Percentiles rank a stretch among this genome's conserved stretches.
These are phyloP conservation scores for Hypoxylon sp. DNA, from an alignment of 2,329 filamentous ascomycete genomes.

Conservation along the genomic window DNA sequence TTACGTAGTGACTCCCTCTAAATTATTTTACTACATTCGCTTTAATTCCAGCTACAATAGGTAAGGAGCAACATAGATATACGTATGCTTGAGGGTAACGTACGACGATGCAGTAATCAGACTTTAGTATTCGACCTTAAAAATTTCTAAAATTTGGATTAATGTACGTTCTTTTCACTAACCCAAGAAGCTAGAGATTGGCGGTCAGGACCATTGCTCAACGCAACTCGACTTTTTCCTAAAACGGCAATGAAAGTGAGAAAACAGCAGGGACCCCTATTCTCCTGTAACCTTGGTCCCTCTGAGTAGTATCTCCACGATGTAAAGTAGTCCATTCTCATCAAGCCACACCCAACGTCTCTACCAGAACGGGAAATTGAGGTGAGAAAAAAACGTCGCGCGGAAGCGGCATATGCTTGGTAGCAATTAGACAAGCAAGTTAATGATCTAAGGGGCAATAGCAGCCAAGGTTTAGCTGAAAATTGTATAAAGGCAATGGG, in stretches of 20 bases:
- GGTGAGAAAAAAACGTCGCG: constrained; percentile 9
- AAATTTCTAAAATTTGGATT: background rate
- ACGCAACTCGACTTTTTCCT: constrained; percentile 11
- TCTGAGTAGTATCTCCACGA: background rate
- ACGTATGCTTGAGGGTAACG: background rate
- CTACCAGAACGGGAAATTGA: constrained; percentile 7
- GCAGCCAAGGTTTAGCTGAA: background rate
- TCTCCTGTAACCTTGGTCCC: background rate
- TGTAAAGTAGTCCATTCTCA: background rate
- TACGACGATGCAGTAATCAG: background rate
- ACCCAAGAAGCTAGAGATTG: background rate
- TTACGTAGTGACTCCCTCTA: background rate
- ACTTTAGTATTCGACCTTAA: background rate
- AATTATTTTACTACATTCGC: background rate
- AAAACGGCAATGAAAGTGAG: constrained; percentile 28
- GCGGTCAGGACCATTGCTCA: background rate
- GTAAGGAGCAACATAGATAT: background rate
- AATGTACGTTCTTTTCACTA: background rate
- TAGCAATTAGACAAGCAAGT: background rate
- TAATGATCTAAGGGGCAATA: background rate
- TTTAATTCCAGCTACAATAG: background rate
- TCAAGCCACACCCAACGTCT: background rate
- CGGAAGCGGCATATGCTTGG: background rate
- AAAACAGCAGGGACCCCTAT: constrained; percentile 8
- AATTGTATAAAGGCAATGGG: constrained; percentile 1